Conservation (phyloP, 495 filamentous ascomycete species). For the Penicillium chermesinum region DNA sequence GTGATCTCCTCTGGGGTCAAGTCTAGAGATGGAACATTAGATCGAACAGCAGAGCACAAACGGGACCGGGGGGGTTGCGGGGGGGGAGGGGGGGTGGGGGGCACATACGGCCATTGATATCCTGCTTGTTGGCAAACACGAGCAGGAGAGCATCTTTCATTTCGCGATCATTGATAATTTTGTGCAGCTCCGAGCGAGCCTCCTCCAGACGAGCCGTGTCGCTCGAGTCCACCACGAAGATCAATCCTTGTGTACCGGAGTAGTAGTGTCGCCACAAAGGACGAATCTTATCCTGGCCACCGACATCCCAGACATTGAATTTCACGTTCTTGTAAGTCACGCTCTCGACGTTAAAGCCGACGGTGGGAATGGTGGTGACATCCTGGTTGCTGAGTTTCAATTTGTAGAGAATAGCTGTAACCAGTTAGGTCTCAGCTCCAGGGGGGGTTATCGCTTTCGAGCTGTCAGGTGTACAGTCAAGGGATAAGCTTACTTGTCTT, state of each 20-base stretch:
- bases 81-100: not conserved
- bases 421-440: conserved; percentile 9
- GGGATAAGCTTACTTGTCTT: conserved; percentile 72
- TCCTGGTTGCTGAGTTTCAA: conserved; percentile 91
- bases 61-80: not conserved
- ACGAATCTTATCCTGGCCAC: conserved; percentile 98
- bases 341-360: conserved; percentile 99
- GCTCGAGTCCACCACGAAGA: conserved; percentile 94
- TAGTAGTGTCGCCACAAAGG: conserved; percentile 99
- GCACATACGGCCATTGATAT: conserved; percentile 72
- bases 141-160: conserved; percentile 94
- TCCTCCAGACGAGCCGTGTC: conserved; percentile 85
- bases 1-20: conserved; percentile 84
- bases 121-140: conserved; percentile 98
- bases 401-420: conserved; percentile 91
- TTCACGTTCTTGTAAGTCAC: conserved; percentile 99
- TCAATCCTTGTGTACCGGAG: conserved; percentile 92
- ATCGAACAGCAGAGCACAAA: not conserved
- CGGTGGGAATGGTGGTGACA: conserved; percentile 98
- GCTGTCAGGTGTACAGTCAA: not conserved
- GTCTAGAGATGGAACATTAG: conserved; percentile 46
- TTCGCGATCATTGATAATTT: conserved; percentile 95
- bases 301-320: conserved; percentile 99
- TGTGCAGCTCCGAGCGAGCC: conserved; percentile 81
- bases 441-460: not conserved